A percentile compares a stretch with the other conserved stretches of the same genome.
Evolutionary conservation across 2,329 filamentous ascomycete species (phyloP).

Genomic region (Cytospora leucostoma): DNA sequence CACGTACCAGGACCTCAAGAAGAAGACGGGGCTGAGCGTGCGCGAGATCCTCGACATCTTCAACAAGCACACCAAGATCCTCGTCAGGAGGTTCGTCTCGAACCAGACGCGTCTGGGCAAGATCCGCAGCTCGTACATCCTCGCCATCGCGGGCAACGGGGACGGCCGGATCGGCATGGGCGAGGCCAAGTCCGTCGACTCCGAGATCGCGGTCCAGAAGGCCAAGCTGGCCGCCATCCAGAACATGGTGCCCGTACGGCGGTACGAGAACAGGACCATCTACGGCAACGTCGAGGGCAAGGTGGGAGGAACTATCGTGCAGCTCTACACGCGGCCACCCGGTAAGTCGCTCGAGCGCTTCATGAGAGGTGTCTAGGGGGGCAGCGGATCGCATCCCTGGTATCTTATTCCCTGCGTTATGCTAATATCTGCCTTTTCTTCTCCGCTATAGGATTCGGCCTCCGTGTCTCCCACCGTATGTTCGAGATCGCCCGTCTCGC

Average conservation of each 20-base stretch:
- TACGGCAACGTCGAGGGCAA: conserved; percentile 83
- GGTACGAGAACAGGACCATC: conserved; percentile 91
- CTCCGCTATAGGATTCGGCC: conserved; percentile 75
- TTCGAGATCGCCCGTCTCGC: conserved; percentile 90
- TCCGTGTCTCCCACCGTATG: conserved; percentile 87
- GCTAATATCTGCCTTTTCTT: conserved; percentile 9
- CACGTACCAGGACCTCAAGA: conserved; percentile 54
- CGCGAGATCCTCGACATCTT: conserved; percentile 53
- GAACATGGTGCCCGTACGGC: conserved; percentile 88
- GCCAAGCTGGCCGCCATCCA: conserved; percentile 79
- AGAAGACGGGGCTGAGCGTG: conserved; percentile 56
- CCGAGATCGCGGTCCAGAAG: conserved; percentile 66
- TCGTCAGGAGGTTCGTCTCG: conserved; percentile 73
- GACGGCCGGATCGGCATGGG: conserved; percentile 86
- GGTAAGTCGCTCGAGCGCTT: conserved; percentile 58
- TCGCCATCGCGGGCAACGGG: conserved; percentile 84
- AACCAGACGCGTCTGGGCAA: conserved; percentile 98
- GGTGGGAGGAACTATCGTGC: conserved; percentile 82
- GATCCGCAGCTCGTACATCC: conserved; percentile 72
- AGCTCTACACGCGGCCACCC: conserved; percentile 80
- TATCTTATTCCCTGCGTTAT: conserved; percentile 10
- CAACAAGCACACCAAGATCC: conserved; percentile 59
- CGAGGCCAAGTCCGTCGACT: conserved; percentile 83
- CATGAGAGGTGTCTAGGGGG: not conserved
- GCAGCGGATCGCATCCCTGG: not conserved